Conservation (phyloP, 768 basidiomycete species). For the Agrocybe pediades region DNA sequence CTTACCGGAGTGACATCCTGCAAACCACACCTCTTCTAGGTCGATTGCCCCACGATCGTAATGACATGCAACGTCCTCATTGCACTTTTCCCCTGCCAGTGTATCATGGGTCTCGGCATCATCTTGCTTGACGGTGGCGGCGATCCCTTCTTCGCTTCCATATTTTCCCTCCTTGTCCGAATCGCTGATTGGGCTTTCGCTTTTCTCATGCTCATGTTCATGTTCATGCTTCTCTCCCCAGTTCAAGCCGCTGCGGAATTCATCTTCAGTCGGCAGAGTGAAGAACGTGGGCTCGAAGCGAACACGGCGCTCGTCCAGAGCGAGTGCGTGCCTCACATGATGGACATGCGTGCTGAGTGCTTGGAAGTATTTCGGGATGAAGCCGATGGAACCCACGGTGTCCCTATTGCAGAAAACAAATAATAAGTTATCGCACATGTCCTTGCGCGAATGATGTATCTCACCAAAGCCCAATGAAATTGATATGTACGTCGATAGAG, state of each 20-base stretch:
- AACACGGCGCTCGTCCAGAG: conserved; percentile 23
- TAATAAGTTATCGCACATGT: too few species aligned
- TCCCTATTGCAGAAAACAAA: too few species aligned
- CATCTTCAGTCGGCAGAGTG: conserved; percentile 41
- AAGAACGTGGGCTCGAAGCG: conserved; percentile 43
- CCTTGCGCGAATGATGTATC: not conserved
- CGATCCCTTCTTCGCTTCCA: too few species aligned
- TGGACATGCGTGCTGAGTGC: conserved; percentile 20
- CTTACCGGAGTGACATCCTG: conserved; percentile 48
- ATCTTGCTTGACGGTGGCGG: conserved; percentile 31
- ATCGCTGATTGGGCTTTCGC: too few species aligned
- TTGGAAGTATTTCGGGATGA: conserved; percentile 22
- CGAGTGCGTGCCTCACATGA: conserved; percentile 21
- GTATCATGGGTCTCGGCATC: conserved; percentile 23
- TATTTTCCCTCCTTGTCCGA: too few species aligned
- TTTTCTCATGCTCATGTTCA: too few species aligned
- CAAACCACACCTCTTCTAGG: conserved; percentile 29
- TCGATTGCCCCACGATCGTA: conserved; percentile 28
- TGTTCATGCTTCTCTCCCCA: conserved; percentile 14
- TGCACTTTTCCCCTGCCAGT: too few species aligned
- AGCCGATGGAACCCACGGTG: conserved; percentile 22
- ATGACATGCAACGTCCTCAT: conserved; percentile 52
- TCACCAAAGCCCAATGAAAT: conserved; percentile 37
- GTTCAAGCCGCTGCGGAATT: conserved; percentile 26
- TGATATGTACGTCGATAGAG: conserved; percentile 26